A percentile compares a stretch with the other conserved stretches of the same genome.
Conservation (phyloP, 1,284 basidiomycete genomes). For the Papiliotrema laurentii region DNA sequence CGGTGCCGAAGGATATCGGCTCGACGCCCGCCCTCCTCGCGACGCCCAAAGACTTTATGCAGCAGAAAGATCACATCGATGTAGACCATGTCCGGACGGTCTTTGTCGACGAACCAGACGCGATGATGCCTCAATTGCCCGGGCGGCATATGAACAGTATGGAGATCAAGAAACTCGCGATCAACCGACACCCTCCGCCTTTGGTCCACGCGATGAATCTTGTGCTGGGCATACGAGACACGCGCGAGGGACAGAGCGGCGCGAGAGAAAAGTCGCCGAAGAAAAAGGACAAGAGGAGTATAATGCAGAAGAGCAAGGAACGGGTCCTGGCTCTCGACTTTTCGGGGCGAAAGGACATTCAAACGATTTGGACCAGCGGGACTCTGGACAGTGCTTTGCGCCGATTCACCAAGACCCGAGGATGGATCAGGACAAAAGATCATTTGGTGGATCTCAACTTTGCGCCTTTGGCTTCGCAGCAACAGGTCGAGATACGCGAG, state of each 20-base stretch:
- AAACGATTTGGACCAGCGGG: constrained; percentile 29
- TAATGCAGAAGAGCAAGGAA: background rate
- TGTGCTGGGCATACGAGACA: constrained; percentile 13
- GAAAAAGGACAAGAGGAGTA: background rate
- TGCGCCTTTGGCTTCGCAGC: constrained; percentile 10
- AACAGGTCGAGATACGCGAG: constrained; percentile 4
- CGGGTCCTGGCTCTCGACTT: constrained; percentile 13
- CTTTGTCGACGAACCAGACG: constrained; percentile 35
- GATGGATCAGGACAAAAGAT: constrained; percentile 23
- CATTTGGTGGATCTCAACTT: constrained; percentile 19
- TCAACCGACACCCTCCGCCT: constrained; percentile 26
- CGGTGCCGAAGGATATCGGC: too few species aligned
- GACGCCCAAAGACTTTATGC: constrained; percentile 2
- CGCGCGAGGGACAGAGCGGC: background rate
- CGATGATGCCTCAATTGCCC: constrained; percentile 25
- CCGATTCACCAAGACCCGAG: constrained; percentile 21
- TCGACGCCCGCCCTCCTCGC: constrained; percentile 1
- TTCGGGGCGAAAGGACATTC: constrained; percentile 10
- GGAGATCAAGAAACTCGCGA: constrained; percentile 13
- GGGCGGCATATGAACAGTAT: constrained; percentile 3
- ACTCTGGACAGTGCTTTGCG: constrained; percentile 18
- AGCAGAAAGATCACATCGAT: background rate
- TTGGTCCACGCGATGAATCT: constrained; percentile 15
- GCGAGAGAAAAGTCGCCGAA: background rate
- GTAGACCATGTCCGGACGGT: constrained; percentile 13